Evolutionary conservation across 345 rosid species (phyloP), one percentile per base, ranked within the genome.

Genomic region (Draba incana): DNA sequence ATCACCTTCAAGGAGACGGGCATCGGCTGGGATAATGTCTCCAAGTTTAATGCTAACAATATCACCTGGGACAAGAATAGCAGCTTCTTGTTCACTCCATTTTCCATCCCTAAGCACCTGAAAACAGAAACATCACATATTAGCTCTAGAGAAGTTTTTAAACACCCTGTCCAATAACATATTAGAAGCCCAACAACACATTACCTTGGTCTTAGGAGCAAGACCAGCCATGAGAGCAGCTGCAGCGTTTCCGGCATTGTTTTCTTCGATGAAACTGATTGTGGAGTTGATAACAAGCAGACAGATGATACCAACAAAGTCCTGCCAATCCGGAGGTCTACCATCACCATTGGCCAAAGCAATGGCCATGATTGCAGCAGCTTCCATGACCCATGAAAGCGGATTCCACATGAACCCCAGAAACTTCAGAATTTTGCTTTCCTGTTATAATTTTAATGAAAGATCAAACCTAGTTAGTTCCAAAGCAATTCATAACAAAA

Each of bases 1-100:
- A 64, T 90, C 97, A 10, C 97, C 97, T 20, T 90, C 97, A 38
- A 90, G 80, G 41, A 90, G 94, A 56, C 97, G 92, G 45, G 88
- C 94, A 83, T 90, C 97, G 28, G 97, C 97, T 51, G 97, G 94
- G 71, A 90, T 71, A 60, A 90, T 90, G 45, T 88, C 97, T 67
- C 97, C 97, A 68, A 90, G 80, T 69, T 90, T 90, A 70, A 90
- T 81, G 79, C 80, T 77, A 39, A 77, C 72, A 42, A 77, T 77
- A 47, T 77, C 80, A 66, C 80, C 80, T 38, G 76, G 80, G 30
- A 77, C 80, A 53, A 77, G 80, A 56, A 77, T 77, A 23, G 76
- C 76, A 60, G 80, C 80, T 66, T 77, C 80, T 39, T 77, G 80
- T 61, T 77, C 80, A 77, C 76, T 71, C 80, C 80, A 77, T 61